These are phyloP conservation scores for Dendrobium nobile DNA, from an alignment of 106 monocot species.

Conservation along the genomic window DNA sequence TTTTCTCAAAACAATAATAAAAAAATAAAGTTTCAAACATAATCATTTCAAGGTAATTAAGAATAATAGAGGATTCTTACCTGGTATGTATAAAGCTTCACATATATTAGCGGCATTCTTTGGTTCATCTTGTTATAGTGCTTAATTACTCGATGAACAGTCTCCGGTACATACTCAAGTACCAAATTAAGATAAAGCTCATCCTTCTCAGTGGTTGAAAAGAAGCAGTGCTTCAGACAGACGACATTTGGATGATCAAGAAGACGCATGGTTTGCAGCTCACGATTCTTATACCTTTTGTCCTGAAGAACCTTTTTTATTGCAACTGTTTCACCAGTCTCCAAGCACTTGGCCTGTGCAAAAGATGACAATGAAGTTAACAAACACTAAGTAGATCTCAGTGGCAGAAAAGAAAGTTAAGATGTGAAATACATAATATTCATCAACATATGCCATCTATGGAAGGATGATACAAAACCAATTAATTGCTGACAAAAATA, in stretches of 20 bases:
- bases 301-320: slow-evolving; percentile 32
- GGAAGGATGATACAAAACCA: too few relatives aligned
- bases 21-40: too few relatives aligned
- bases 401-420: neutral
- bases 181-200: slow-evolving; percentile 57
- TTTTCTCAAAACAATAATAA: too few relatives aligned
- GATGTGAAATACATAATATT: neutral
- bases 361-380: neutral
- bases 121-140: slow-evolving; percentile 58
- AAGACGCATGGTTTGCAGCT: slow-evolving; percentile 31
- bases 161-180: slow-evolving; percentile 33
- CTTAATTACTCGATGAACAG: slow-evolving; percentile 46
- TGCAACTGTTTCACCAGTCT: slow-evolving; percentile 26
- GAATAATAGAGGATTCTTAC: slow-evolving; percentile 11
- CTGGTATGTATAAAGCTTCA: slow-evolving; percentile 56
- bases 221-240: slow-evolving; percentile 50
- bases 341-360: slow-evolving; percentile 24
- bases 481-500: too few relatives aligned
- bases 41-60: too few relatives aligned
- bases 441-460: too few relatives aligned
- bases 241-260: slow-evolving; percentile 60
- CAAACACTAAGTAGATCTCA: neutral
- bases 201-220: slow-evolving; percentile 60
- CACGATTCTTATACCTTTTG: slow-evolving; percentile 28
- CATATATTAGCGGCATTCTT: slow-evolving; percentile 35